A percentile compares a stretch with the other conserved stretches of the same genome.
Conservation (phyloP, 2,329 filamentous ascomycete species). For the Rutstroemia sp. region DNA sequence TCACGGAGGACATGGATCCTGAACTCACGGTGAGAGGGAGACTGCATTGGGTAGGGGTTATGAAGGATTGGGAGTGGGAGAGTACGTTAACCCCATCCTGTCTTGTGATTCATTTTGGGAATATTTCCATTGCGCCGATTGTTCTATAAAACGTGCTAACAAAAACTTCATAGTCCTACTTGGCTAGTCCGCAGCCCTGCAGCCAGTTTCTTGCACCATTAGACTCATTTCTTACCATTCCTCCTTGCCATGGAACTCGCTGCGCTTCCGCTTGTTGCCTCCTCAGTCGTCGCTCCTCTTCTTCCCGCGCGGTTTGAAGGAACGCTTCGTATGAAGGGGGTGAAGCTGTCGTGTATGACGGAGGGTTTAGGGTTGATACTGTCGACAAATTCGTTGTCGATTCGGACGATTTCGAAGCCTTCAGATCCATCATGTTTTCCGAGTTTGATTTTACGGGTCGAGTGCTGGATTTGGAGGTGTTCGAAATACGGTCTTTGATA, state of each 20-base stretch:
- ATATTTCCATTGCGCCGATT: not conserved
- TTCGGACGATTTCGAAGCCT: no score
- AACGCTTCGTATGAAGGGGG: slow-evolving; percentile 6
- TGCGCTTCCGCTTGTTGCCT: no score
- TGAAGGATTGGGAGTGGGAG: slow-evolving; percentile 69
- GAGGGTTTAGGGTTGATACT: not conserved
- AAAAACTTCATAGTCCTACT: slow-evolving; percentile 2
- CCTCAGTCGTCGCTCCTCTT: not conserved
- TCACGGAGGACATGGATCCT: slow-evolving; percentile 40
- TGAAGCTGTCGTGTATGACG: not conserved
- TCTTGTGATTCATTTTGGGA: no score
- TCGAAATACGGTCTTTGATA: not conserved
- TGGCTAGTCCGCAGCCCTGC: slow-evolving; percentile 1
- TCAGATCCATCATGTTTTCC: no score
- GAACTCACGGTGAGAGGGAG: slow-evolving; percentile 58
- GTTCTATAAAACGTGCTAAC: not conserved
- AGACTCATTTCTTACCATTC: no score
- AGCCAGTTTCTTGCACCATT: not conserved
- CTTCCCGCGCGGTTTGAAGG: not conserved
- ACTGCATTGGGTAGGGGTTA: slow-evolving; percentile 63
- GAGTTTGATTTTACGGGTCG: no score
- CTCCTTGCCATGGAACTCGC: no score
- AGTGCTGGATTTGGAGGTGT: no score
- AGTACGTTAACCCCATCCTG: slow-evolving; percentile 37
- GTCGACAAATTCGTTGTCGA: not conserved